Conservation (phyloP, 1,284 basidiomycete genomes). For the Rhodotorula sp. region DNA sequence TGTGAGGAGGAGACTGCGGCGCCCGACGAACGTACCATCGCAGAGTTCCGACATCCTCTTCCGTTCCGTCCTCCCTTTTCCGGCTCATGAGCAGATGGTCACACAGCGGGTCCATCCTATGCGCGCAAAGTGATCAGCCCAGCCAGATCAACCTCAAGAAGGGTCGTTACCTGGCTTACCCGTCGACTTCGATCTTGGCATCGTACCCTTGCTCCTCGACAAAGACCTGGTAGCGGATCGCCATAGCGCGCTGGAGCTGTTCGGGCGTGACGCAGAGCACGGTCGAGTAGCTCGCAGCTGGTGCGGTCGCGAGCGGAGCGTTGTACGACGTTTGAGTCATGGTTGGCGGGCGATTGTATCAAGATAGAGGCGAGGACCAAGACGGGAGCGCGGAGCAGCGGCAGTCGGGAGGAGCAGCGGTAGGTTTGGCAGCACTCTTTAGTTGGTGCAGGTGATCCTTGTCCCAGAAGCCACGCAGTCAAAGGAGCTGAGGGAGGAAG, state of each 20-base stretch:
- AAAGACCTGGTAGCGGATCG: constrained; percentile 40
- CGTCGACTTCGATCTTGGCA: constrained; percentile 22
- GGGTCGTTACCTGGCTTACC: neutral
- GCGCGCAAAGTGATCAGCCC: too few relatives aligned
- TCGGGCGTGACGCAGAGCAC: constrained; percentile 15
- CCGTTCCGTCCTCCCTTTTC: constrained; percentile 1
- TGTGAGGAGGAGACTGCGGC: too few relatives aligned
- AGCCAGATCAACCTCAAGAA: too few relatives aligned
- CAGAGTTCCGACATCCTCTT: constrained; percentile 18
- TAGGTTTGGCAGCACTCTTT: too few relatives aligned
- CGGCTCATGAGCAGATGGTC: constrained; percentile 21
- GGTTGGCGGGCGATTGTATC: neutral
- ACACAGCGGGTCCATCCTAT: constrained; percentile 17
- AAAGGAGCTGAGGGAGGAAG: too few relatives aligned
- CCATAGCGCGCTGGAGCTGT: constrained; percentile 28
- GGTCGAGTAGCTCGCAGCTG: neutral
- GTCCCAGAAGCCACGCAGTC: too few relatives aligned
- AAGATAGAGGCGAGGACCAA: neutral
- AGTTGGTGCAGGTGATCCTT: too few relatives aligned
- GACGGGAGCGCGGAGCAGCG: neutral
- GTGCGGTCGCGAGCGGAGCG: neutral
- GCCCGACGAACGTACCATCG: constrained; percentile 6
- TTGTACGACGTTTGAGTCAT: neutral
- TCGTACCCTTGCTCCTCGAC: constrained; percentile 24
- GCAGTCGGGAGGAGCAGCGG: too few relatives aligned